phyloP scores from a whole-genome alignment of 768 basidiomycete species.

The Tricholoma sp. region DNA sequence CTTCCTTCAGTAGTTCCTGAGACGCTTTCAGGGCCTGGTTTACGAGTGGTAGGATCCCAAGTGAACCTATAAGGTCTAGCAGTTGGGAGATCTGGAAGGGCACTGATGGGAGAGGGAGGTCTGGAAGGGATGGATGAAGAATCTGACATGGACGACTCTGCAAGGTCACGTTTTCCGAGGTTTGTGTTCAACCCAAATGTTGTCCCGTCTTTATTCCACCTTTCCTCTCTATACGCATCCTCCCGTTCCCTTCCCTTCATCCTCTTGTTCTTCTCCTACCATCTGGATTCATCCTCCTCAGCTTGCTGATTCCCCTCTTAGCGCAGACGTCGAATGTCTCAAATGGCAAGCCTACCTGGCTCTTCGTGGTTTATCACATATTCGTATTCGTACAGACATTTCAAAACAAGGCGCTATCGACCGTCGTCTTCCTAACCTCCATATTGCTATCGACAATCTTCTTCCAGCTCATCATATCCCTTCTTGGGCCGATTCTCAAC shows the following conservation, averaged over 20 bases:
- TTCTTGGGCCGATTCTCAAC: slow-evolving; percentile 53
- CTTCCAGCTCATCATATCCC: slow-evolving; percentile 67
- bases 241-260: slow-evolving; percentile 24
- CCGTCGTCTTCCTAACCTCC: slow-evolving; percentile 65
- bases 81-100: slow-evolving; percentile 33
- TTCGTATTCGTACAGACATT: slow-evolving; percentile 66
- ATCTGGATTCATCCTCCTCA: slow-evolving; percentile 58
- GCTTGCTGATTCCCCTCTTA: slow-evolving; percentile 37
- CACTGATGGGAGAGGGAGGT: slow-evolving; percentile 49
- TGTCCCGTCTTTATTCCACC: slow-evolving; percentile 32
- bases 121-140: slow-evolving; percentile 51
- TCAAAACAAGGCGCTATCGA: slow-evolving; percentile 65
- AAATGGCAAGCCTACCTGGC: slow-evolving; percentile 88
- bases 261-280: slow-evolving; percentile 32
- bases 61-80: slow-evolving; percentile 68
- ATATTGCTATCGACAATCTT: slow-evolving; percentile 47
- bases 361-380: slow-evolving; percentile 48
- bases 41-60: slow-evolving; percentile 60
- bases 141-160: slow-evolving; percentile 37
- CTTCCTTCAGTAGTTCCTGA: slow-evolving; percentile 70
- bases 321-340: slow-evolving; percentile 79
- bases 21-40: slow-evolving; percentile 64
- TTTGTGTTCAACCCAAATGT: not conserved
- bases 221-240: slow-evolving; percentile 57
- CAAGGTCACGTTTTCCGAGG: too few species aligned